A percentile compares a stretch with the other conserved stretches of the same genome.
phyloP scores from a whole-genome alignment of 2,329 filamentous ascomycete genomes.

The Trichophyton schoenleinii region DNA sequence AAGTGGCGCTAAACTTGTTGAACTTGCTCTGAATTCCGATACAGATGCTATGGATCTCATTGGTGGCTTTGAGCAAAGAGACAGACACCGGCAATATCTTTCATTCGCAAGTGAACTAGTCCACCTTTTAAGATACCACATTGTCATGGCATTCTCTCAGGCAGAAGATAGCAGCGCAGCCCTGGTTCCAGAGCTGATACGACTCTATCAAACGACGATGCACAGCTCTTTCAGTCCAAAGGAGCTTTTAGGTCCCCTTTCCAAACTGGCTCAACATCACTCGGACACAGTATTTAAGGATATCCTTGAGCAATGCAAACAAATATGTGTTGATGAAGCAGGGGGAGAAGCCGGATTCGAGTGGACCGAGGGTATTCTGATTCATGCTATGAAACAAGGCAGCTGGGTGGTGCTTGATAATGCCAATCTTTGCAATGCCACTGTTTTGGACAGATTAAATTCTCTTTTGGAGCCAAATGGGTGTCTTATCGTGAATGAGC shows the following conservation, averaged over 20 bases:
- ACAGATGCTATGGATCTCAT: constrained; percentile 96
- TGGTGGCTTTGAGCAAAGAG: constrained; percentile 90
- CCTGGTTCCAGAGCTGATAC: constrained; percentile 18
- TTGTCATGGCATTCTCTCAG: constrained; percentile 21
- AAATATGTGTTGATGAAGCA: constrained; percentile 41
- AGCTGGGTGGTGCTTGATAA: constrained; percentile 94
- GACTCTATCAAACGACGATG: constrained; percentile 24
- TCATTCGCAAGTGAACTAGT: constrained; percentile 44
- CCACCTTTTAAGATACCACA: constrained; percentile 37
- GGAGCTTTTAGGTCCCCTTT: constrained; percentile 21
- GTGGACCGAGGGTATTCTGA: constrained; percentile 88
- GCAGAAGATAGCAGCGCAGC: constrained; percentile 13
- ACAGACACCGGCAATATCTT: constrained; percentile 61
- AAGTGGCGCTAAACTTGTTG: constrained; percentile 61
- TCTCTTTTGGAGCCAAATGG: constrained; percentile 87
- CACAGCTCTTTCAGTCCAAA: constrained; percentile 21
- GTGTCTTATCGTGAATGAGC: constrained; percentile 81
- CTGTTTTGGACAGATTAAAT: constrained; percentile 86
- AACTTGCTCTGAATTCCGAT: constrained; percentile 84
- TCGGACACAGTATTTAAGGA: constrained; percentile 36
- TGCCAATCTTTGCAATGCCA: constrained; percentile 90
- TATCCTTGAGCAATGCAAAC: constrained; percentile 39
- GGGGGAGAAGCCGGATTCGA: constrained; percentile 74
- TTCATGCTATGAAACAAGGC: constrained; percentile 73
- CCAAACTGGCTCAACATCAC: constrained; percentile 30